These are phyloP conservation scores for Monosporascus ibericus DNA, from an alignment of 2,329 filamentous ascomycete genomes.

Conservation along the genomic window DNA sequence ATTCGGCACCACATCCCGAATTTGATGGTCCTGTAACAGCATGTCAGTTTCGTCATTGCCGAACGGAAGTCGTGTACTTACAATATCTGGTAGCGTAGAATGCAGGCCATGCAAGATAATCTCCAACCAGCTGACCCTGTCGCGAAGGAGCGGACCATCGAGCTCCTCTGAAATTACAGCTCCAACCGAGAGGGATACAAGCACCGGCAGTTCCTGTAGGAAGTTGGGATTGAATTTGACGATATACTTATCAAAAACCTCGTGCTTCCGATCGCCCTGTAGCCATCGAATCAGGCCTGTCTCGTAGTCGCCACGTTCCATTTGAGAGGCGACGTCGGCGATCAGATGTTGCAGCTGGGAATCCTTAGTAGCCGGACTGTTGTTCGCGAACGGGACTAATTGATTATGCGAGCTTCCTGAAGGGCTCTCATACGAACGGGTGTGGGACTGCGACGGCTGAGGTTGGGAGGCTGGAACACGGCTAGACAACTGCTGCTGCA, in stretches of 20 bases:
- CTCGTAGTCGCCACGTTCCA: slow-evolving; percentile 56
- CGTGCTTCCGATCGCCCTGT: slow-evolving; percentile 55
- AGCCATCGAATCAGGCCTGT: slow-evolving; percentile 62
- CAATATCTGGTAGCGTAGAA: slow-evolving; percentile 40
- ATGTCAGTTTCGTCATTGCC: slow-evolving; percentile 19
- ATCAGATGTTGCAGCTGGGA: slow-evolving; percentile 50
- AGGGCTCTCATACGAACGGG: slow-evolving; percentile 19
- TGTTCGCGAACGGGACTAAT: slow-evolving; percentile 32
- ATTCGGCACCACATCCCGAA: slow-evolving; percentile 49
- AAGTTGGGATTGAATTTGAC: slow-evolving; percentile 44
- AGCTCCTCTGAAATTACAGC: slow-evolving; percentile 58
- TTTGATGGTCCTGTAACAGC: slow-evolving; percentile 42
- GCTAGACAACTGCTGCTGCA: slow-evolving; percentile 45
- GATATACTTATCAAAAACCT: slow-evolving; percentile 54
- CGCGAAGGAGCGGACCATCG: slow-evolving; percentile 43
- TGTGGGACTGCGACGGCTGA: slow-evolving; percentile 11
- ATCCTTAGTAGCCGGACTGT: slow-evolving; percentile 40
- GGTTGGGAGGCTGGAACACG: slow-evolving; percentile 19
- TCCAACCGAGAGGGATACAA: slow-evolving; percentile 59
- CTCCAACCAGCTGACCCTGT: slow-evolving; percentile 56
- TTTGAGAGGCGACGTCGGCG: slow-evolving; percentile 53
- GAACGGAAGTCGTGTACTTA: slow-evolving; percentile 31
- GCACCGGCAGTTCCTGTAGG: slow-evolving; percentile 51
- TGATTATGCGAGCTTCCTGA: slow-evolving; percentile 27
- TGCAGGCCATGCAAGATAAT: slow-evolving; percentile 50